Conservation (phyloP, 192 early-diverging fungal species). For the Dispira parvispora region DNA sequence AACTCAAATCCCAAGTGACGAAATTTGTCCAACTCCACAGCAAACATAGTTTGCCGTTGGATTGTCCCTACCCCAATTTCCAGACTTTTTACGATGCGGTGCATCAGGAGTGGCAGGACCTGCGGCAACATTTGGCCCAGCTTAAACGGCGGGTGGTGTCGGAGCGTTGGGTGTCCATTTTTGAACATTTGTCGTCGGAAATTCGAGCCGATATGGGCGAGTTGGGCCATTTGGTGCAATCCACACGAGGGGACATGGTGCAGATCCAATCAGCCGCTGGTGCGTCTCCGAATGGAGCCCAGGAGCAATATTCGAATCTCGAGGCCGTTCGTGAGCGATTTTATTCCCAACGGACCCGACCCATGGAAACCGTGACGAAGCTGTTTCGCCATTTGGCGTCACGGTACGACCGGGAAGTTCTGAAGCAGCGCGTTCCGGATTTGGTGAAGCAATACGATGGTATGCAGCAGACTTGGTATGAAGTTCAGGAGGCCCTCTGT, state of each 20-base stretch:
- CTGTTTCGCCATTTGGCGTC: conserved; percentile 9
- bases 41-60: background rate
- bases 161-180: conserved; percentile 10
- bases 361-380: conserved; percentile 8
- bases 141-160: conserved; percentile 9
- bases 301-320: background rate
- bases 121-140: background rate
- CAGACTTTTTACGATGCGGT: background rate
- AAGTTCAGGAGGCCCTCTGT: conserved; percentile 11
- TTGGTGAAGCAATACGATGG: conserved; percentile 5
- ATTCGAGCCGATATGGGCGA: conserved; percentile 7
- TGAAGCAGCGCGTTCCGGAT: conserved; percentile 4
- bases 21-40: background rate
- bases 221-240: background rate
- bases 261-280: background rate
- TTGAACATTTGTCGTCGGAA: conserved; percentile 6
- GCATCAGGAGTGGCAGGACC: conserved; percentile 1
- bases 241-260: conserved; percentile 6
- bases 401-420: conserved; percentile 8
- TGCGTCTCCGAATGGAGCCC: background rate
- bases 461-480: conserved; percentile 9
- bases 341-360: background rate
- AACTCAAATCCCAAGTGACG: background rate
- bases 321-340: conserved; percentile 6
- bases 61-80: background rate